Percentiles rank a stretch among this genome's conserved stretches.
Conservation (phyloP, 345 rosid genomes). For the Lagerstroemia speciosa region DNA sequence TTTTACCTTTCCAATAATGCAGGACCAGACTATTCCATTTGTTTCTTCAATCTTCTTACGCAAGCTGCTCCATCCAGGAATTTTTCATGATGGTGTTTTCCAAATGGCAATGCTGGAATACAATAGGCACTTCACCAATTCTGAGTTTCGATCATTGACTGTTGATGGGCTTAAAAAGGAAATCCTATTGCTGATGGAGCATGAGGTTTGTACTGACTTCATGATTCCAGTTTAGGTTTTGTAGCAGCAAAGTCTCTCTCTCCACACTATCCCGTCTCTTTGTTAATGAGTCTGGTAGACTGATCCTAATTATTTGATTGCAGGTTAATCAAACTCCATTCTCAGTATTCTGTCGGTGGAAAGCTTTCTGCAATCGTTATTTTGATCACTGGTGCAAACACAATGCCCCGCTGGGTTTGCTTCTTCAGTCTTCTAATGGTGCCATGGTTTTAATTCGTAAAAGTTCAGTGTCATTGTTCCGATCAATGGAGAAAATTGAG, state of each 20-base stretch:
- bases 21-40: slow-evolving; percentile 69
- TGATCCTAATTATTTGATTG: slow-evolving; percentile 11
- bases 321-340: slow-evolving; percentile 54
- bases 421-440: slow-evolving; percentile 45
- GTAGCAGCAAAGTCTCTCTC: not conserved
- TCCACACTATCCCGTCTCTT: not conserved
- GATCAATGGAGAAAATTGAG: slow-evolving; percentile 57
- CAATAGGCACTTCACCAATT: slow-evolving; percentile 64
- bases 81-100: slow-evolving; percentile 45
- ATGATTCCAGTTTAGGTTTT: not conserved
- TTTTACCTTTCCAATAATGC: slow-evolving; percentile 14
- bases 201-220: slow-evolving; percentile 44
- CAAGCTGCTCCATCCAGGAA: slow-evolving; percentile 79
- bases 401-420: slow-evolving; percentile 61
- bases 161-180: slow-evolving; percentile 76
- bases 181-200: slow-evolving; percentile 61
- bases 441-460: slow-evolving; percentile 77
- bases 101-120: slow-evolving; percentile 67
- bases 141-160: slow-evolving; percentile 74
- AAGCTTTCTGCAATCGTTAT: slow-evolving; percentile 59
- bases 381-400: slow-evolving; percentile 74
- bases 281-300: not conserved
- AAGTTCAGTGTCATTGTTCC: slow-evolving; percentile 68
- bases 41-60: slow-evolving; percentile 73
- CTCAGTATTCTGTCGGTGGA: slow-evolving; percentile 62